Percentiles rank a stretch among this genome's conserved stretches.
phyloP scores from a whole-genome alignment of 129 eudicot genomes.

The Flaveria sonorensis region DNA sequence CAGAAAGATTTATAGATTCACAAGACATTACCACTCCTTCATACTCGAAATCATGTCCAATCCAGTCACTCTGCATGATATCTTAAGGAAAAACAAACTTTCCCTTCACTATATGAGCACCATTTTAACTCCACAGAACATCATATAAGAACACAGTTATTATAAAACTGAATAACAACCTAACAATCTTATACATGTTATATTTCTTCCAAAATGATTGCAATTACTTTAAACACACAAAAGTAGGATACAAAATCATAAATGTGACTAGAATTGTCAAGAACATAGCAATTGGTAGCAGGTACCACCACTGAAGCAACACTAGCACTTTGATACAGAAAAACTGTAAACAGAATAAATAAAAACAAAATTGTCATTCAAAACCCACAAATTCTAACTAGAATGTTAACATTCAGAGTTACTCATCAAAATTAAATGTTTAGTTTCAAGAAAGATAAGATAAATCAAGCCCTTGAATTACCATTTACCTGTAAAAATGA shows the following conservation, averaged over 20 bases:
- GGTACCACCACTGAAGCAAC: slow-evolving; percentile 72
- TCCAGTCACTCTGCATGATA: slow-evolving; percentile 58
- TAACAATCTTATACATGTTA: no score
- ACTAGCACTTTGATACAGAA: slow-evolving; percentile 40
- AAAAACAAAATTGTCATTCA: not conserved
- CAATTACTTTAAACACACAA: not conserved
- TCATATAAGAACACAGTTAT: no score
- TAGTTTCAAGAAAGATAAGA: no score
- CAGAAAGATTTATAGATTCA: slow-evolving; percentile 1
- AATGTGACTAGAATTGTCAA: slow-evolving; percentile 81
- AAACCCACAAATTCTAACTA: not conserved
- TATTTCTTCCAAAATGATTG: not conserved
- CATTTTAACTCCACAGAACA: not conserved
- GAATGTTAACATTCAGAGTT: not conserved
- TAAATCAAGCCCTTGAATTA: not conserved
- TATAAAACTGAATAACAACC: not conserved
- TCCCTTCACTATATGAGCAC: not conserved
- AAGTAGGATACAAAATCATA: slow-evolving; percentile 88
- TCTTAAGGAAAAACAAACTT: slow-evolving; percentile 46
- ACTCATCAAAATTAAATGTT: not conserved
- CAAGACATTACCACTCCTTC: slow-evolving; percentile 63
- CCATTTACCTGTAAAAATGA: slow-evolving; percentile 37
- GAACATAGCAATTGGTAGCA: slow-evolving; percentile 63
- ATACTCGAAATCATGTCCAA: slow-evolving; percentile 65
- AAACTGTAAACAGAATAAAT: slow-evolving; percentile 40